These are phyloP conservation scores for Nemania diffusa DNA, from an alignment of 2,329 filamentous ascomycete species.

Conservation along the genomic window DNA sequence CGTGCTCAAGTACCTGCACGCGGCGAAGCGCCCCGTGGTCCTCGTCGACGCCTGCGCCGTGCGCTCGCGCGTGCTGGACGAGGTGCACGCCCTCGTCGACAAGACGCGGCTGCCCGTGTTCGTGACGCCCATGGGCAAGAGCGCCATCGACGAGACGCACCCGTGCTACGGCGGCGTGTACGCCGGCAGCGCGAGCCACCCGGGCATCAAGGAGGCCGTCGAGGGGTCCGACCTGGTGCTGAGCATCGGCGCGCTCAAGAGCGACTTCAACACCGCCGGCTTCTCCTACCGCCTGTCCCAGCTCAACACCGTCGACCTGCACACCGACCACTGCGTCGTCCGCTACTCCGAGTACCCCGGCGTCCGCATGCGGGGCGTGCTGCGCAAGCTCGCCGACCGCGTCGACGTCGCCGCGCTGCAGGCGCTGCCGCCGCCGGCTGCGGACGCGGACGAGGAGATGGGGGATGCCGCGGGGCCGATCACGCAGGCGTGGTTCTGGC, in stretches of 20 bases:
- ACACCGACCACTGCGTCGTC: conserved; percentile 77
- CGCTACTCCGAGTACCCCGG: conserved; percentile 82
- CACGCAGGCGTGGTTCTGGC: conserved; percentile 82
- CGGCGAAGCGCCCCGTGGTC: conserved; percentile 79
- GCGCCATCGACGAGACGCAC: conserved; percentile 80
- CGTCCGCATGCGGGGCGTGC: conserved; percentile 80
- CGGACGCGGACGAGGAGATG: conserved; percentile 53
- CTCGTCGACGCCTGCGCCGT: conserved; percentile 86
- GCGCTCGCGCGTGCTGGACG: conserved; percentile 76
- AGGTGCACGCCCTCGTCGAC: conserved; percentile 77
- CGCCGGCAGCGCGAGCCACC: conserved; percentile 78
- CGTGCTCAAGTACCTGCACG: conserved; percentile 76
- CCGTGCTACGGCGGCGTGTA: conserved; percentile 86
- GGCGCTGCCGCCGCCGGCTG: conserved; percentile 63
- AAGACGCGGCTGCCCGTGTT: conserved; percentile 83
- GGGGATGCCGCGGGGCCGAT: conserved; percentile 58
- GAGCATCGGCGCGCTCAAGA: conserved; percentile 72
- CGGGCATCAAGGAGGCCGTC: conserved; percentile 70
- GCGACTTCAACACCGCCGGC: conserved; percentile 84
- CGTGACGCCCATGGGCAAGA: conserved; percentile 91
- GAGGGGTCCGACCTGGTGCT: conserved; percentile 78
- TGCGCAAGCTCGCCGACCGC: conserved; percentile 74
- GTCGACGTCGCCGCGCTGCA: conserved; percentile 69
- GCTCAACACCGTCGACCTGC: conserved; percentile 82
- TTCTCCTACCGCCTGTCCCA: conserved; percentile 84